Evolutionary conservation across 139 green algal genomes (phyloP), one percentile per base, ranked within the genome.

Genomic region (Coelastrella sp.): DNA sequence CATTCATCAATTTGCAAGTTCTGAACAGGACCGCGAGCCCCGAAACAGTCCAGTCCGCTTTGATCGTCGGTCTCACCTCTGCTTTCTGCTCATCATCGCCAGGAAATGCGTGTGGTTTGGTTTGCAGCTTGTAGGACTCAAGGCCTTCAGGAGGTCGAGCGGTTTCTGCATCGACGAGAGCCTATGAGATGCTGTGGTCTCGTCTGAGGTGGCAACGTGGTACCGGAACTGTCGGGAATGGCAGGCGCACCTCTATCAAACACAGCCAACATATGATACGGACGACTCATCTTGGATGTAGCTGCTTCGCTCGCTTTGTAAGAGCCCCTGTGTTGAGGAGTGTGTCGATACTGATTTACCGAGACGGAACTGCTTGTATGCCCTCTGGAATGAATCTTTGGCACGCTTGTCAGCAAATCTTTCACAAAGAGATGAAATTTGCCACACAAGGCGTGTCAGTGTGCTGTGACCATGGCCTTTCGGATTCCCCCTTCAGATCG

Each of bases 181-280:
- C 20, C 14, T 7, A n/a, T 80, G 17, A 49, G 20, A 27, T 80
- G 73, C n/a, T 49, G 73, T 11, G 11, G 73, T 49, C 24, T 11
- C 73, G n/a, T 80, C 27, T 60, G 76, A 60, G 35, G 27, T 60
- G 35, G 49, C 20, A 79, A 68, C 17, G 59, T n/a, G 15, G 20
- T 63, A 80, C 80, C 12, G 80, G 57, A 82, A 60, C 17, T 49
- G 20, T 49, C 24, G 17, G 24, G 73, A 10, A 49, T 17, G 15
- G 63, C 63, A 17, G 12, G 12, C 57, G 9, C 66, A 93, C 90
- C 90, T 58, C 88, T 81, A 24, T 90, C 91, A 78, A 93, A 93
- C 4, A 92, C 79, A 8, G 91, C 91, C 7, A 93, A 70, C 84
- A 90, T 91, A 56, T 93, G 91, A 6, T 87, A 81, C 27, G 89